A percentile compares a stretch with the other conserved stretches of the same genome.
These are phyloP conservation scores for Fragaria nilgerrensis DNA, from an alignment of 306 rosid genomes.

Conservation along the genomic window DNA sequence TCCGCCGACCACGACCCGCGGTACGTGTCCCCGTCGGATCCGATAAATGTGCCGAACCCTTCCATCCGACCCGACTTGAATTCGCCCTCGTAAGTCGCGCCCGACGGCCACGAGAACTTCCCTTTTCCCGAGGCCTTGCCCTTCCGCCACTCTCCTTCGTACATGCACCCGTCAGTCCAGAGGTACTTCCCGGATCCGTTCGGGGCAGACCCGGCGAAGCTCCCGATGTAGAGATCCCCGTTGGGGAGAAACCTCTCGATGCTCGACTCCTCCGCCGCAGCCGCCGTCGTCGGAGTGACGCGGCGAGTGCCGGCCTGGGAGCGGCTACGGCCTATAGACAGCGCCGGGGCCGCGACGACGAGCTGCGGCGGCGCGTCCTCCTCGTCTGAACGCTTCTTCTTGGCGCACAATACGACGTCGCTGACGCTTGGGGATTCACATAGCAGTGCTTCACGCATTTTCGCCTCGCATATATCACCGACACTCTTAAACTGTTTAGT, in stretches of 20 bases:
- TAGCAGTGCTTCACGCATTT: conserved; percentile 70
- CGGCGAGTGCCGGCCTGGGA: conserved; percentile 62
- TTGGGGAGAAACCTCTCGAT: conserved; percentile 52
- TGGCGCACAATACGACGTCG: conserved; percentile 27
- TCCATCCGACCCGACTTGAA: conserved; percentile 94
- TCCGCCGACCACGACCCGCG: conserved; percentile 79
- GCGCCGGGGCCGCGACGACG: conserved; percentile 30
- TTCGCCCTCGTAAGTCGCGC: conserved; percentile 88
- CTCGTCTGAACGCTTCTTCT: conserved; percentile 50
- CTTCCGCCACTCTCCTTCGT: conserved; percentile 85
- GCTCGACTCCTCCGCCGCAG: neutral
- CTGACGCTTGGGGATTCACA: conserved; percentile 33
- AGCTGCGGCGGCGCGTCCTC: conserved; percentile 26
- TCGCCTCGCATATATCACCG: conserved; percentile 29
- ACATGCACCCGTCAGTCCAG: conserved; percentile 94
- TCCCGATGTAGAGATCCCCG: conserved; percentile 90
- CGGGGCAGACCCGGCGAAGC: conserved; percentile 59
- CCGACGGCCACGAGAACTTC: conserved; percentile 91
- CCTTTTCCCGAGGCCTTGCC: conserved; percentile 95
- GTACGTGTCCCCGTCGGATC: conserved; percentile 78
- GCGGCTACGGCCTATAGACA: conserved; percentile 40
- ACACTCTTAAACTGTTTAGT: neutral
- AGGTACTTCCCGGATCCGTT: conserved; percentile 88
- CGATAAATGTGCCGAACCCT: conserved; percentile 74
- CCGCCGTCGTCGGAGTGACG: conserved; percentile 53